phyloP scores from a whole-genome alignment of 768 basidiomycete genomes.

The Leccinum subtestaceum region DNA sequence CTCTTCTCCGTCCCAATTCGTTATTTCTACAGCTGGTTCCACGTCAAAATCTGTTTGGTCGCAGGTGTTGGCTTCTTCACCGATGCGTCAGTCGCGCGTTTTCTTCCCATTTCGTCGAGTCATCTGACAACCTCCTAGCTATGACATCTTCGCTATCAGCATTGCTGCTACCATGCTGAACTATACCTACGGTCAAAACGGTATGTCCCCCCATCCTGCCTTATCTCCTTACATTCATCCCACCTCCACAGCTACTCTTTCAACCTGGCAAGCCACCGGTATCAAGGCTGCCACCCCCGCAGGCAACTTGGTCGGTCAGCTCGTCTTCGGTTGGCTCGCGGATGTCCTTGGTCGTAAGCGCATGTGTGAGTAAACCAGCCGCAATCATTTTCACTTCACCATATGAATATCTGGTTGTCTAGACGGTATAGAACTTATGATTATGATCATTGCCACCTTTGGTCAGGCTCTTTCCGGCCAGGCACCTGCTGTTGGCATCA shows the following conservation, averaged over 20 bases:
- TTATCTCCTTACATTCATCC: not conserved
- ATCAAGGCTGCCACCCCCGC: constrained; percentile 76
- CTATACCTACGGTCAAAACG: constrained; percentile 56
- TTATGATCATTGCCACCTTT: constrained; percentile 79
- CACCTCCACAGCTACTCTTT: constrained; percentile 27
- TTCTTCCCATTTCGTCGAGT: not conserved
- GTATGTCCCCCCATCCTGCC: constrained; percentile 14
- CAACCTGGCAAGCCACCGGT: constrained; percentile 66
- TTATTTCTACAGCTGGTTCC: constrained; percentile 62
- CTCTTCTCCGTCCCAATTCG: not conserved
- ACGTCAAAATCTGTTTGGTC: constrained; percentile 68
- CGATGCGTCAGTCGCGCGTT: constrained; percentile 54
- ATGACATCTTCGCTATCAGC: constrained; percentile 89
- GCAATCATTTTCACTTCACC: not conserved
- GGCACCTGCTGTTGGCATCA: constrained; percentile 63
- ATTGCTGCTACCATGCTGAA: constrained; percentile 83
- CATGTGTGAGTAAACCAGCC: constrained; percentile 58
- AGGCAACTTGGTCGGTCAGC: constrained; percentile 72
- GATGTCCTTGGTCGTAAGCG: constrained; percentile 74
- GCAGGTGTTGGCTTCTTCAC: constrained; percentile 91
- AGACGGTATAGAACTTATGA: constrained; percentile 61
- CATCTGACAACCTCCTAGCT: constrained; percentile 28
- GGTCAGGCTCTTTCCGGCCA: constrained; percentile 74
- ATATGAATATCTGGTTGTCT: not conserved
- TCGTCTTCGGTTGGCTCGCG: constrained; percentile 79